phyloP scores from a whole-genome alignment of 2,329 filamentous ascomycete species.

The Mycosphaerelloides madeirae region DNA sequence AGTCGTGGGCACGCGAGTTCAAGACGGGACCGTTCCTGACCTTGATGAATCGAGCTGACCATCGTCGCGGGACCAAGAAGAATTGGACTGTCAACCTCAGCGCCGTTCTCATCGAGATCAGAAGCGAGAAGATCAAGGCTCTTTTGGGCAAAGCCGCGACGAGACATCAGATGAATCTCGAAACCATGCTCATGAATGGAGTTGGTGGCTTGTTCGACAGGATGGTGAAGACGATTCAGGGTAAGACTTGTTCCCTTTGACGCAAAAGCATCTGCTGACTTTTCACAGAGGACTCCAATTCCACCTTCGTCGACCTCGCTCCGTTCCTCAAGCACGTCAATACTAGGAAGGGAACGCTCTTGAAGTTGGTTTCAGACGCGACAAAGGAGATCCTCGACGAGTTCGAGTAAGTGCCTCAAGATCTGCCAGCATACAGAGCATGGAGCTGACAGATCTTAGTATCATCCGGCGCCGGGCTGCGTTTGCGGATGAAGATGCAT shows the following conservation, averaged over 20 bases:
- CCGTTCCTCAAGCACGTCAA: conserved; percentile 1
- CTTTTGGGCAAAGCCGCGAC: not conserved
- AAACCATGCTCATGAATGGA: not conserved
- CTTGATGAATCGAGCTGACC: conserved; percentile 2
- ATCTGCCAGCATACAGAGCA: not conserved
- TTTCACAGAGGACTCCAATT: conserved; percentile 1
- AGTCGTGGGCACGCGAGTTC: not conserved
- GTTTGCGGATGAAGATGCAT: conserved; percentile 2
- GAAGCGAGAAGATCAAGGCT: not conserved
- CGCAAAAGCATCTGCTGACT: not conserved
- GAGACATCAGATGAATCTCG: too few relatives aligned
- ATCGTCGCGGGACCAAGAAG: not conserved
- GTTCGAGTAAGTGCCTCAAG: not conserved
- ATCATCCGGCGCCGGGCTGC: not conserved
- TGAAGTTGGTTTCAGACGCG: not conserved
- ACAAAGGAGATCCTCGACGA: not conserved
- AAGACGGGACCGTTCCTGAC: conserved; percentile 1
- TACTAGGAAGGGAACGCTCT: not conserved
- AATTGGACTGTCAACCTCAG: conserved; percentile 3
- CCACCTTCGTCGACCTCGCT: not conserved
- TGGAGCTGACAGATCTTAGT: not conserved
- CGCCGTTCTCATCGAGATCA: conserved; percentile 1
- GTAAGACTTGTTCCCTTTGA: not conserved
- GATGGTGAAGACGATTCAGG: not conserved
- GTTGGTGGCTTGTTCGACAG: not conserved